Percentiles rank a stretch among this genome's conserved stretches.
phyloP scores from a whole-genome alignment of 1,284 basidiomycete genomes.

The Puccinia coronata region DNA sequence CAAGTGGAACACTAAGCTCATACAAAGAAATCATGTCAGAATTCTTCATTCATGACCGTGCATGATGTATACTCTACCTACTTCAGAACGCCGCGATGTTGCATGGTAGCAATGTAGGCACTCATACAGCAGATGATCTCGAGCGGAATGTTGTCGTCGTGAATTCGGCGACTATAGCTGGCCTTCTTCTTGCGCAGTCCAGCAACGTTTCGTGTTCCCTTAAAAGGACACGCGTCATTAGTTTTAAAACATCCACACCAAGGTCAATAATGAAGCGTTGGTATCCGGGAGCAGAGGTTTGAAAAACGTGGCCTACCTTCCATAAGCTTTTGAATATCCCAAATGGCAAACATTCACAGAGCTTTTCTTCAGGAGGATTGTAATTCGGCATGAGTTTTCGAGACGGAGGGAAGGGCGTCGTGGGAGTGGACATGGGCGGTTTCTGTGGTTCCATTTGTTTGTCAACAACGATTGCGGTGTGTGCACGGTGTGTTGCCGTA shows the following conservation, averaged over 20 bases:
- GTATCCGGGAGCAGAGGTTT: not conserved
- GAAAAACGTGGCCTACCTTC: constrained; percentile 5
- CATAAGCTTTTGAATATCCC: constrained; percentile 15
- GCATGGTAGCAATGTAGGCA: constrained; percentile 29
- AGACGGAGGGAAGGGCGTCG: constrained; percentile 28
- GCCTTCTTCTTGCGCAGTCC: constrained; percentile 15
- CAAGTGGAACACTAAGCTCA: constrained; percentile 36
- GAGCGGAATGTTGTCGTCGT: constrained; percentile 41
- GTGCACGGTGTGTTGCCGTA: too few relatives aligned
- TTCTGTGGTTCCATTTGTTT: not conserved
- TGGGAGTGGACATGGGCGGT: not conserved
- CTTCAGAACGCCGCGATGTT: constrained; percentile 30
- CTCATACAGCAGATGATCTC: constrained; percentile 41
- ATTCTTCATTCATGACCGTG: not conserved
- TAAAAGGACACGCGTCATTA: too few relatives aligned
- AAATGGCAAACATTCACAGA: constrained; percentile 2
- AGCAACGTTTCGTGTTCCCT: constrained; percentile 24
- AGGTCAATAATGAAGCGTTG: too few relatives aligned
- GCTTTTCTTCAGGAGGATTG: constrained; percentile 28
- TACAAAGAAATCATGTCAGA: not conserved
- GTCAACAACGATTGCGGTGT: not conserved
- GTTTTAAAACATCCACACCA: not conserved
- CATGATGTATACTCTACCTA: not conserved
- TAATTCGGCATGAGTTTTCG: constrained; percentile 28
- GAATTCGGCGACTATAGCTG: not conserved